Percentiles rank a stretch among this genome's conserved stretches.
phyloP scores from a whole-genome alignment of 192 early-diverging fungal species.

The Oehlia diaphana region DNA sequence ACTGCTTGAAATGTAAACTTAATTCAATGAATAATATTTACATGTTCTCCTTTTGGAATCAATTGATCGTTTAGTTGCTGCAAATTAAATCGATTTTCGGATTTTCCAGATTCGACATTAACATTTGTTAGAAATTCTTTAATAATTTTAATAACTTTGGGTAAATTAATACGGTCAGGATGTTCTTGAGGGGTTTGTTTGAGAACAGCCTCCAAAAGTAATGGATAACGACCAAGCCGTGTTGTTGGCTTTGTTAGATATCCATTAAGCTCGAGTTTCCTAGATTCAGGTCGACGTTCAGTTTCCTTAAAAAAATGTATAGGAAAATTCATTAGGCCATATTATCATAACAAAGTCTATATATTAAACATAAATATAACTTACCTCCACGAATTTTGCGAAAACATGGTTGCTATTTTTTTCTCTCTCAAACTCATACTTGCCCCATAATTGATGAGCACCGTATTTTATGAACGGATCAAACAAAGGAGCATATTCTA shows the following conservation, averaged over 20 bases:
- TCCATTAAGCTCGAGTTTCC: conserved; percentile 82
- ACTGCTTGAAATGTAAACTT: background rate
- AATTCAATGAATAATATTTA: conserved; percentile 8
- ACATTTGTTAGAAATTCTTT: conserved; percentile 74
- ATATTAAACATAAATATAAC: background rate
- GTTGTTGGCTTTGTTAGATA: conserved; percentile 88
- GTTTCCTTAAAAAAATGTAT: conserved; percentile 50
- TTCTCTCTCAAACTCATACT: conserved; percentile 82
- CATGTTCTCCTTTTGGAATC: conserved; percentile 50
- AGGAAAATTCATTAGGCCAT: conserved; percentile 4
- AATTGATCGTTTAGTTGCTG: conserved; percentile 70
- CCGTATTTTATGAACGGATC: conserved; percentile 86
- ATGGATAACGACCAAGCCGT: conserved; percentile 82
- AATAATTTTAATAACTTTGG: conserved; percentile 72
- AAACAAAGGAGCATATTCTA: conserved; percentile 67
- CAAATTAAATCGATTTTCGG: conserved; percentile 85
- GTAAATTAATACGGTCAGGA: conserved; percentile 74
- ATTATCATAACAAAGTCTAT: background rate
- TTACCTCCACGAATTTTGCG: conserved; percentile 74
- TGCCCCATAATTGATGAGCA: conserved; percentile 79
- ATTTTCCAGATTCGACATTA: conserved; percentile 85
- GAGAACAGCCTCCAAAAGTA: conserved; percentile 78
- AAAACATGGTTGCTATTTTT: conserved; percentile 65
- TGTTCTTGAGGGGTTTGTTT: conserved; percentile 82
- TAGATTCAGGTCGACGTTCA: conserved; percentile 72